These are phyloP conservation scores for Canavalia gladiata DNA, from an alignment of 306 rosid genomes.

Conservation along the genomic window DNA sequence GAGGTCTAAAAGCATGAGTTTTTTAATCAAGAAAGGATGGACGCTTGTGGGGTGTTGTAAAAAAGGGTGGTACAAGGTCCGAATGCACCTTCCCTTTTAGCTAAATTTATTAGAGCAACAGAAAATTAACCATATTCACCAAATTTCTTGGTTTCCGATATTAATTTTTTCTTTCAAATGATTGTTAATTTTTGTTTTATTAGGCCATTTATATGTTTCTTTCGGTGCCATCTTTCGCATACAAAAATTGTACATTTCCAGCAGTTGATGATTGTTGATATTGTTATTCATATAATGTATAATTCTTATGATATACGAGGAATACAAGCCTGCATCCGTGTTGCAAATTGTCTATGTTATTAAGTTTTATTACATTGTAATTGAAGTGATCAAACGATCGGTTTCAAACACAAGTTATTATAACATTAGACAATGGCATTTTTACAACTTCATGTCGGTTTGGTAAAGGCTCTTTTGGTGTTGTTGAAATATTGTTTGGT, in stretches of 20 bases:
- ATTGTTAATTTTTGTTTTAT: not conserved
- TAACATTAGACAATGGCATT: no score
- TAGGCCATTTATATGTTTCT: not conserved
- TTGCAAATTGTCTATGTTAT: not conserved
- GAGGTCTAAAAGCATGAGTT: not conserved
- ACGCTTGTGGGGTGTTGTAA: conserved; percentile 45
- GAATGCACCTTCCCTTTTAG: conserved; percentile 39
- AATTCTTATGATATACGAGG: not conserved
- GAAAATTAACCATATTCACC: no score
- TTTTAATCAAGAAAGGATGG: conserved; percentile 41
- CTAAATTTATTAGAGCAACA: not conserved
- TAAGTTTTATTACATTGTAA: not conserved
- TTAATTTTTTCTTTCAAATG: not conserved
- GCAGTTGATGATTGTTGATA: not conserved
- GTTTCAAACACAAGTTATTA: not conserved
- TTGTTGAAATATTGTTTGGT: no score
- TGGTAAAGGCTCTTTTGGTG: no score
- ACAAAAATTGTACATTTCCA: not conserved
- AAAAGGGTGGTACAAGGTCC: conserved; percentile 54
- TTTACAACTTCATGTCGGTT: no score
- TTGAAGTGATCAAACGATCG: not conserved
- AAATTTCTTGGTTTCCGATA: no score
- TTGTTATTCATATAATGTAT: not conserved
- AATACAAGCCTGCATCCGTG: not conserved
- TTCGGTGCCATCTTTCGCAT: not conserved